Base-by-base conservation (phyloP, 805 yeast species). In the Wickerhamomyces pijperi region DNA sequence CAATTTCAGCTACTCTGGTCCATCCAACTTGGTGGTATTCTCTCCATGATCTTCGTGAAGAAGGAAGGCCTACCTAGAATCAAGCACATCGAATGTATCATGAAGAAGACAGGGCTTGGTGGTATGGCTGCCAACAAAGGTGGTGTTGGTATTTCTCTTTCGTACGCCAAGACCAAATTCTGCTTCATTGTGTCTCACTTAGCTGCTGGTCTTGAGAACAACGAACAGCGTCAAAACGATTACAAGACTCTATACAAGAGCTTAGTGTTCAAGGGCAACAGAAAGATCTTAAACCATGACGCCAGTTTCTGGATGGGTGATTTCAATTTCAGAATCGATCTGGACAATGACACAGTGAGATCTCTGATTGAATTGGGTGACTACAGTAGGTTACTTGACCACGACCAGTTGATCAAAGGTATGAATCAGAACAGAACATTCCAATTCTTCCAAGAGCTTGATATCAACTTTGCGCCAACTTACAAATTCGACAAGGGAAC, bases 401-500 rank as follows among this genome's bases (percentile, higher is more conserved):
- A 57, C 38, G 98, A 92, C 59, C 98, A 92, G 57, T 64, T 92
- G 40, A 74, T 72, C 47, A 68, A 69, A 34, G 95, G 87, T 58
- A 78, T 83, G 76, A 70, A 74, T 13, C 68, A 67, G 36, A 83
- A 90, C 32, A 80, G 83, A 53, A 71, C 92, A 1, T 79, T 90
- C 47, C 85, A 94, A 0, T 79, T 74, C 47, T 92, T 80, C 57
- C 74, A 76, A 45, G 99, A 92, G 60, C 74, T 77, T 67, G 81
- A 74, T 37, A 82, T 92, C 35, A 64, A 62, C 16, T 90, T 92
- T 51, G 71, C 81, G 7, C 99, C 99, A 5, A 92, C 99, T 0
- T 92, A 92, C 61, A 92, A 92, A 55, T 92, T 81, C 56, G 95
- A 92, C 55, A 82, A 84, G 36, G 94, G 94, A 4, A 81, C 94